Conservation (phyloP, 306 rosid species). For the Cucumis sativus region Cucumber_9930_V3 NC_026657.2:8104001-8104500, state of each 20-base stretch:
- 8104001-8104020: no score
- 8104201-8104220: no score
- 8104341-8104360: not conserved
- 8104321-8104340: not conserved
- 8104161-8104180: no score
- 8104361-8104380: not conserved
- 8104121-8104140: no score
- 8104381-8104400: not conserved
- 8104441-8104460: slow-evolving; percentile 3
- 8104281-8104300: not conserved
- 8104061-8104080: no score
- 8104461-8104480: slow-evolving; percentile 62
- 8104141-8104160: no score
- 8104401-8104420: not conserved
- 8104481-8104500: slow-evolving; percentile 95
- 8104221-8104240: not conserved
- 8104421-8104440: not conserved
- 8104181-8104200: no score
- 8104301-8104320: not conserved
- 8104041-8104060: no score
- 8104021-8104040: no score
- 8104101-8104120: no score
- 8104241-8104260: not conserved
- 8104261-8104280: not conserved
- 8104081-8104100: no score